Conservation (phyloP, 345 rosid species). For the Triadica sebifera region DNA sequence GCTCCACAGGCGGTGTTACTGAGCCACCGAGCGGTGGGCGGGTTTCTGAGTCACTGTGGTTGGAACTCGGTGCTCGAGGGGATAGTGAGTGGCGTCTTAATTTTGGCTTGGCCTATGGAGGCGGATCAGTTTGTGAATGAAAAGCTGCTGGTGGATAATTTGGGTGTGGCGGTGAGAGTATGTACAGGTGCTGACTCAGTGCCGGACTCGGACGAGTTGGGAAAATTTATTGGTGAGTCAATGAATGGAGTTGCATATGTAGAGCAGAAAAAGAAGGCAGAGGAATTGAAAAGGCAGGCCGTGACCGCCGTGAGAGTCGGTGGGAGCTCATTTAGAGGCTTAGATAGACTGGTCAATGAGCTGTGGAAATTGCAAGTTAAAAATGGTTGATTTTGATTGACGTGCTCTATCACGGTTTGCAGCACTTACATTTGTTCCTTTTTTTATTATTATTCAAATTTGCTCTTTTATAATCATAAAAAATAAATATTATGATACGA, state of each 20-base stretch:
- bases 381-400: neutral
- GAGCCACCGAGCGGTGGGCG: conserved; percentile 53
- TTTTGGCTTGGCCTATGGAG: conserved; percentile 73
- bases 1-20: conserved; percentile 52
- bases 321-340: conserved; percentile 44
- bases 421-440: no score
- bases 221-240: conserved; percentile 25
- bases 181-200: conserved; percentile 51
- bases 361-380: conserved; percentile 11
- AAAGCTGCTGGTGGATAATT: conserved; percentile 47
- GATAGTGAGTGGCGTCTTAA: conserved; percentile 43
- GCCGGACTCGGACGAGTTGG: conserved; percentile 49
- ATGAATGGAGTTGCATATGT: conserved; percentile 11
- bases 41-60: conserved; percentile 69
- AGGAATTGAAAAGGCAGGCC: conserved; percentile 33
- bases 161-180: conserved; percentile 48
- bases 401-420: neutral
- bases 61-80: conserved; percentile 79
- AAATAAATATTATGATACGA: no score
- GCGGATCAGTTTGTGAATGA: conserved; percentile 63
- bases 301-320: conserved; percentile 37
- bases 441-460: no score
- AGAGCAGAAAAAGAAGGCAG: conserved; percentile 27
- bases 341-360: conserved; percentile 36
- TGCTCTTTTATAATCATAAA: no score